phyloP scores from a whole-genome alignment of 148 eudicot species.

The Silene conica region DNA sequence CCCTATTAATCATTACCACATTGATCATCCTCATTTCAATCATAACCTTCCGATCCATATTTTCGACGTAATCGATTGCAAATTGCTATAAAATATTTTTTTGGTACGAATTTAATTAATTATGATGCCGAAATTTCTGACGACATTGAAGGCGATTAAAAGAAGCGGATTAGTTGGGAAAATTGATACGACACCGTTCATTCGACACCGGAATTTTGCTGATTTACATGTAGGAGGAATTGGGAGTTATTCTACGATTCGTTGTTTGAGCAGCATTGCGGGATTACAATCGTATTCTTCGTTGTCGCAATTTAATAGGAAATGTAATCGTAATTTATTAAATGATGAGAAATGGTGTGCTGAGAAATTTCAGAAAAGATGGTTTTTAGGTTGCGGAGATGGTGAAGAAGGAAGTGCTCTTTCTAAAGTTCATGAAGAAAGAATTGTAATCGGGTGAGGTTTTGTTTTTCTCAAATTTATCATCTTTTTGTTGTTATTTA shows the following conservation, averaged over 20 bases:
- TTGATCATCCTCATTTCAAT: conserved; percentile 1
- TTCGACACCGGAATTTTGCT: background rate
- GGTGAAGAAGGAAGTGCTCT: conserved; percentile 73
- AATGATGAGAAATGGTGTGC: background rate
- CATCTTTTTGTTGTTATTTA: background rate
- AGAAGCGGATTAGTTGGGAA: conserved; percentile 29
- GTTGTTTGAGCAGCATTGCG: conserved; percentile 44
- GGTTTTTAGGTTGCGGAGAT: conserved; percentile 83
- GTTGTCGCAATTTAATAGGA: background rate
- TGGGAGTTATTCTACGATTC: conserved; percentile 4
- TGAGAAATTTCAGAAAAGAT: conserved; percentile 45
- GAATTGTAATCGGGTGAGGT: conserved; percentile 60
- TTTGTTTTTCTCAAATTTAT: background rate
- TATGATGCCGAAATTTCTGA: conserved; percentile 40
- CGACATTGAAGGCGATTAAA: conserved; percentile 42
- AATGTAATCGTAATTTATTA: background rate
- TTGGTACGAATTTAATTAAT: background rate
- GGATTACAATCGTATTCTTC: conserved; percentile 28
- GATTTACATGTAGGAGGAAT: background rate
- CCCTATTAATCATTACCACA: background rate
- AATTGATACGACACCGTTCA: background rate
- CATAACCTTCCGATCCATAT: background rate
- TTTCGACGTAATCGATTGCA: background rate
- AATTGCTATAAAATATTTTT: background rate
- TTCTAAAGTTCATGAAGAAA: conserved; percentile 71